Base-by-base conservation (phyloP, 202 grass and related monocot species). In the Zoysia matrella region DNA sequence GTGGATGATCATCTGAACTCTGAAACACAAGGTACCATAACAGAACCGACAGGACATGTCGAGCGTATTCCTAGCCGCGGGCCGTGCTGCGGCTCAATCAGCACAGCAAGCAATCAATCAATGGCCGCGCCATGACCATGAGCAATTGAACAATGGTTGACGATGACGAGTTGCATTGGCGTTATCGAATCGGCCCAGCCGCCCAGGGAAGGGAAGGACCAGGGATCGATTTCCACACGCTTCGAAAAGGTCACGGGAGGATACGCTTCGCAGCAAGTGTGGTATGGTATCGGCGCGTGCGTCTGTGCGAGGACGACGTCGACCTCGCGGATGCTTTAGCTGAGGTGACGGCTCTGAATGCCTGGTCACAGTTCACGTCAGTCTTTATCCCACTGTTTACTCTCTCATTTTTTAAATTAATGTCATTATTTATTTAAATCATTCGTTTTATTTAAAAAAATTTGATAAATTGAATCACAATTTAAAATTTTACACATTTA, bases 331-430 rank as follows among this genome's bases (percentile, higher is more conserved):
- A 30, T 30, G 22, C 22, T 30, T 30, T 30, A 30, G 22, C 22
- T 30, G 22, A 30, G 22, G 22, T 30, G 22, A 30, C 79, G 16
- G 68, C 79, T 72, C 79, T 81, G 11, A 50, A 43, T 56, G 65
- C 51, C 51, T 57, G 41, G 5, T 46, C 9, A 40, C 7, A 11
- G 39, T 13, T 45, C 49, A 64, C 7, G 10, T 62, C 22, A 39
- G 36, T 22, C 22, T 63, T 41, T 8, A 12, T 64, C 61, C 39
- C 61, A 65, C 11, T 65, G 36, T 42, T 65, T 42, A 58, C 2
- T n/a, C n/a, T n/a, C n/a, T n/a, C n/a, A n/a, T n/a, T n/a, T n/a
- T n/a, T n/a, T n/a, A n/a, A n/a, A n/a, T n/a, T n/a, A n/a, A n/a
- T n/a, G n/a, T n/a, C n/a, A n/a, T n/a, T n/a, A n/a, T n/a, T n/a